Evolutionary conservation across 179 eudicot species (phyloP).

Genomic region (Carnegiea gigantea): DNA sequence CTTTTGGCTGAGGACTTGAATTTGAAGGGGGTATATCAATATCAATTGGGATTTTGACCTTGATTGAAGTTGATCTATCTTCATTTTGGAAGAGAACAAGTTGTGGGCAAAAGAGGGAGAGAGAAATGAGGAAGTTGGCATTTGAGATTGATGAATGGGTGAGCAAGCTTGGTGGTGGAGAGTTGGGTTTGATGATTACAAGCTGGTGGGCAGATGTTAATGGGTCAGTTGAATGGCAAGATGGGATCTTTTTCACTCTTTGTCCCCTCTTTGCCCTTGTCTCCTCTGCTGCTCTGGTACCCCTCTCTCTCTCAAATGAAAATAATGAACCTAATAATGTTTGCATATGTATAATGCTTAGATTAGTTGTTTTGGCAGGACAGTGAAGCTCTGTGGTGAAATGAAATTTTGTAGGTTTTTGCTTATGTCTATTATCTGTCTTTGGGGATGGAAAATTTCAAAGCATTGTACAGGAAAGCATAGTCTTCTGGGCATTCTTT

Average conservation of each 20-base stretch:
- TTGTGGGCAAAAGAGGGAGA: not conserved
- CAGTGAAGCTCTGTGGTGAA: too few species aligned
- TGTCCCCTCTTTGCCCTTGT: conserved; percentile 65
- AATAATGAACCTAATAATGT: too few species aligned
- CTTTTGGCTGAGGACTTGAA: too few species aligned
- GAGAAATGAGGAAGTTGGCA: conserved; percentile 14
- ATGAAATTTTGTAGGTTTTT: too few species aligned
- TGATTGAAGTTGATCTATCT: conserved; percentile 1
- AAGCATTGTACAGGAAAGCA: not conserved
- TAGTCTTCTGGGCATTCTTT: not conserved
- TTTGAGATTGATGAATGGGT: conserved; percentile 23
- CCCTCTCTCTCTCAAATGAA: not conserved
- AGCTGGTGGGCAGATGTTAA: conserved; percentile 77
- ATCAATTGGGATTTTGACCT: not conserved
- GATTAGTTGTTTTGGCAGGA: too few species aligned
- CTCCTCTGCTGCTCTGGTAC: conserved; percentile 68
- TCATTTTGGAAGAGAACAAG: not conserved
- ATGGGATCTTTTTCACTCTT: conserved; percentile 68
- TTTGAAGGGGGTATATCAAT: not conserved
- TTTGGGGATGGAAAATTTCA: too few species aligned
- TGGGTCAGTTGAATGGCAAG: conserved; percentile 72
- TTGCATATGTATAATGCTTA: too few species aligned
- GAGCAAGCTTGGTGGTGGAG: conserved; percentile 18
- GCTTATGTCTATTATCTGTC: too few species aligned
- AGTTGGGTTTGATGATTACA: conserved; percentile 18